Base-by-base conservation (phyloP, 257 asterid genomes). In the Ilex aquifolium region DNA sequence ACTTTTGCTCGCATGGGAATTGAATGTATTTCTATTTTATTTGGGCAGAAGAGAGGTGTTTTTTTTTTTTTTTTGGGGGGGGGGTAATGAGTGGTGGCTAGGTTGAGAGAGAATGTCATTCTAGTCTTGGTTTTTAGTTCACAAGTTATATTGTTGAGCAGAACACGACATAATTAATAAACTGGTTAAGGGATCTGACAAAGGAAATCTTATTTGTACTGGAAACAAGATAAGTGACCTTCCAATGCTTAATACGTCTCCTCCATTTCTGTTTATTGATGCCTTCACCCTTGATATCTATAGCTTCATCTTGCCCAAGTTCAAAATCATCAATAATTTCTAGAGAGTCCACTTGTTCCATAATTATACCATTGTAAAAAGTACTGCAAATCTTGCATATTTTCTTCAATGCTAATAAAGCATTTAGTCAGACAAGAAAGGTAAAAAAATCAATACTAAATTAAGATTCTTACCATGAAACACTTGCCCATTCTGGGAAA, bases 311-410 rank as follows among this genome's bases (percentile, higher is more conserved):
- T 72, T 85, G 92, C 56, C 85, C 94, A 67, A 92, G 82, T 72
- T 89, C 97, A 76, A 92, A 82, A 77, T 92, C 99, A 71, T 92
- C 99, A 77, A 92, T 57, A 67, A 92, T 72, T 77, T 92, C 97
- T 2, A 91, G 89, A 59, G 96, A 66, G 53, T 92, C 97, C 67
- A 82, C 86, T 44, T 75, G 90, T 72, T 89, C 96, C 74, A 89
- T 77, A 70, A 85, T 59, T 77, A 89, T 76, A 70, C 89, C 96
- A 76, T 85, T 95, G 75, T 92, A 97, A 48, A 85, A 83, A 6
- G 99, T 83, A 74, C 99, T 92, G 95, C 71, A 80, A 63, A 77
- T 39, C 62, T 56, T 44, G 65, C 4, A 13, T 65, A 50, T 56
- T 56, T 42, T 31, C 56, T 62, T 62, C 54, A 61, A 46, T 46